Percentiles rank a stretch among this genome's conserved stretches.
phyloP scores from a whole-genome alignment of 2,329 filamentous ascomycete genomes.

The Lachnellula suecica region DNA sequence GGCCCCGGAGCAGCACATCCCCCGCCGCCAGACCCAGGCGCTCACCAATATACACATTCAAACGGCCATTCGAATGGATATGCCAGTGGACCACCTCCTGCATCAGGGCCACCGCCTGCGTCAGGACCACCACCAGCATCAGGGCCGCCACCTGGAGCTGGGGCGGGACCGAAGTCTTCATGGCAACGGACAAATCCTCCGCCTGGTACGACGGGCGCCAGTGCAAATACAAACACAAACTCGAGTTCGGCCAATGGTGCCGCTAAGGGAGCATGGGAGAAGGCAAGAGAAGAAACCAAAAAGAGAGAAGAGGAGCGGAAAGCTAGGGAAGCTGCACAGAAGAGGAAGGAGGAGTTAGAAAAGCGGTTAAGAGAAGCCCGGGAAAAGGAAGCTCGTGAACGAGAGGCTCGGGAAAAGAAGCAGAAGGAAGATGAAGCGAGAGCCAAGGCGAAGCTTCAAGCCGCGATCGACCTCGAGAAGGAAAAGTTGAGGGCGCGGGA shows the following conservation, averaged over 20 bases:
- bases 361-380: constrained; percentile 41
- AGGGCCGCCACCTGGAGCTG: constrained; percentile 28
- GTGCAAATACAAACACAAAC: constrained; percentile 19
- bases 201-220: constrained; percentile 15
- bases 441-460: constrained; percentile 45
- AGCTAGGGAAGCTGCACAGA: constrained; percentile 23
- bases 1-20: constrained; percentile 14
- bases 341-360: constrained; percentile 31
- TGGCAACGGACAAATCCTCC: constrained; percentile 26
- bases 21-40: constrained; percentile 13
- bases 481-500: no score
- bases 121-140: constrained; percentile 12
- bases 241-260: constrained; percentile 15
- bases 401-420: constrained; percentile 22
- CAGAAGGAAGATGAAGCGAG: constrained; percentile 20
- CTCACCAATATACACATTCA: constrained; percentile 19
- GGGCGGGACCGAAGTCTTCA: constrained; percentile 20
- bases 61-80: constrained; percentile 25
- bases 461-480: not conserved
- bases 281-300: constrained; percentile 59
- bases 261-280: constrained; percentile 61
- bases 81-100: constrained; percentile 17
- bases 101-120: constrained; percentile 19
- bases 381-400: constrained; percentile 35
- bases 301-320: constrained; percentile 11